Conservation (phyloP, 202 grass and related monocot genomes). For the Tripidium arundinaceum region DNA sequence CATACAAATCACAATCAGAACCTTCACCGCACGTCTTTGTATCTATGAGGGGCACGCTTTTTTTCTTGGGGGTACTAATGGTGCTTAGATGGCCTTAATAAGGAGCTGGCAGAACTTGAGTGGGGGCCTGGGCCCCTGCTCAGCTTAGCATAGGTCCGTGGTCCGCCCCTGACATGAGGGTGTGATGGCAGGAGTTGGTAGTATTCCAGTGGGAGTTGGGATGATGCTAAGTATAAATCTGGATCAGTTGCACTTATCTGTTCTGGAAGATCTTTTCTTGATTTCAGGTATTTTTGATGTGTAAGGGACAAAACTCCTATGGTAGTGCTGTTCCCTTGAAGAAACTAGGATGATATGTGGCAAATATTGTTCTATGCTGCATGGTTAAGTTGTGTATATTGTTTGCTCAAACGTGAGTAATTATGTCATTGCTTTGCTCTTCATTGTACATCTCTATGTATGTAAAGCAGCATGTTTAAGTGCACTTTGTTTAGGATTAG, state of each 20-base stretch:
- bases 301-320: background rate
- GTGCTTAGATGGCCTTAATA: background rate
- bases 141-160: background rate
- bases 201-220: background rate
- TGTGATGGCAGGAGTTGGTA: background rate
- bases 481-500: background rate
- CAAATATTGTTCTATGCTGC: background rate
- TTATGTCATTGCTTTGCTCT: background rate
- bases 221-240: background rate
- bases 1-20: background rate
- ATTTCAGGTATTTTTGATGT: background rate
- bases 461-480: background rate
- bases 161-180: background rate
- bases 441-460: background rate
- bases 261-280: background rate
- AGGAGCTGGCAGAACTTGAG: background rate
- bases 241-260: background rate
- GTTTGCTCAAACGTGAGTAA: background rate
- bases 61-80: background rate
- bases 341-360: conserved; percentile 3
- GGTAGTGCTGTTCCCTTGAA: background rate
- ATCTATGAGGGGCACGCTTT: background rate
- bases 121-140: background rate
- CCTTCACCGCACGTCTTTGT: background rate
- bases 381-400: background rate